phyloP scores from a whole-genome alignment of 2,329 filamentous ascomycete species.

The Aspergillus sp. region DNA sequence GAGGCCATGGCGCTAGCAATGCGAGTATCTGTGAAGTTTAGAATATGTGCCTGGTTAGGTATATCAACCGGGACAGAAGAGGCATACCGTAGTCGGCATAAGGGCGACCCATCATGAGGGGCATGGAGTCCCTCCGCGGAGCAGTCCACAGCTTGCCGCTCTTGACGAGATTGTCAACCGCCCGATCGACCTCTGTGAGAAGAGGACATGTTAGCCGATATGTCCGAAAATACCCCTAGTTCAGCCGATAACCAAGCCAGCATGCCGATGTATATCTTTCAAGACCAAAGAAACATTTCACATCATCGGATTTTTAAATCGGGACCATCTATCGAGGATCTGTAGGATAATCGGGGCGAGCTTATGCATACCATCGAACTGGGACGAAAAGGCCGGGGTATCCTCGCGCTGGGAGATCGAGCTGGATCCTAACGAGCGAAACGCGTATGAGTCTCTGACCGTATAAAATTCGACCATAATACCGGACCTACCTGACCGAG shows the following conservation, averaged over 20 bases:
- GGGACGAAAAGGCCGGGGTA: slow-evolving; percentile 69
- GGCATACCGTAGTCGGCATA: slow-evolving; percentile 56
- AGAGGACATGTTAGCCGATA: slow-evolving; percentile 17
- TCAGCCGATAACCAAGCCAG: too few species aligned
- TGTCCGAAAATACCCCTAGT: too few species aligned
- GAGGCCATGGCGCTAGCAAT: slow-evolving; percentile 56
- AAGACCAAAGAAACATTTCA: too few species aligned
- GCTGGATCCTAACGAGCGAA: slow-evolving; percentile 54
- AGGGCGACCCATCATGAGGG: slow-evolving; percentile 53
- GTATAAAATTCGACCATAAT: neutral
- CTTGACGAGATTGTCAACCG: slow-evolving; percentile 91
- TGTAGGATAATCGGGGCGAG: too few species aligned
- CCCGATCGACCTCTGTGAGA: slow-evolving; percentile 79
- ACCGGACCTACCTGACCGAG: slow-evolving; percentile 57
- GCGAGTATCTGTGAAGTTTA: slow-evolving; percentile 57
- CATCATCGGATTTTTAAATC: too few species aligned
- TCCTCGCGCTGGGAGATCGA: slow-evolving; percentile 71
- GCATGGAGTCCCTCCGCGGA: slow-evolving; percentile 72
- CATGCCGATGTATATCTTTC: too few species aligned
- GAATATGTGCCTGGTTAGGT: neutral
- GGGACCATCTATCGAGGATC: too few species aligned
- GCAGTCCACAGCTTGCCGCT: slow-evolving; percentile 83
- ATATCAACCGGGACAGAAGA: slow-evolving; percentile 13
- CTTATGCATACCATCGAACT: slow-evolving; percentile 71
- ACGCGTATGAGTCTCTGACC: slow-evolving; percentile 7